Conservation (phyloP, 768 basidiomycete genomes). For the Tricholoma bakamatsutake region DNA sequence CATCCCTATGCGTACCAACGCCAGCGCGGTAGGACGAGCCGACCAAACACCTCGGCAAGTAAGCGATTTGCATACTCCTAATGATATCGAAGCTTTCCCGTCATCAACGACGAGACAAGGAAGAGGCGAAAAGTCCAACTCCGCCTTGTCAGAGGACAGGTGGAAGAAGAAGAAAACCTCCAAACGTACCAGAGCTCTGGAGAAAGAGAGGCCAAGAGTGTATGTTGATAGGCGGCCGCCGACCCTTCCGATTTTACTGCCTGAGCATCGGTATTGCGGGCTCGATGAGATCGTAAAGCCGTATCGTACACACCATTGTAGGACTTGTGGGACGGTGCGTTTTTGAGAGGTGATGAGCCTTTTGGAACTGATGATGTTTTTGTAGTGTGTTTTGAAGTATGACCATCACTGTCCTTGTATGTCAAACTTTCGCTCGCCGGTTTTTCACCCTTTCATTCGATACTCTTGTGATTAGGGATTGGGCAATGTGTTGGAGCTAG, state of each 20-base stretch:
- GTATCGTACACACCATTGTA: slow-evolving; percentile 72
- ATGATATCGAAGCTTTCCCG: slow-evolving; percentile 7
- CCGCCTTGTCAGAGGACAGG: too few relatives aligned
- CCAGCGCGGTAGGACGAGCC: neutral
- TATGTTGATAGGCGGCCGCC: slow-evolving; percentile 30
- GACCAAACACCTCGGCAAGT: neutral
- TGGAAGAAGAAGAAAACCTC: neutral
- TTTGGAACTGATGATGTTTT: neutral
- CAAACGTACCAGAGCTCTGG: neutral
- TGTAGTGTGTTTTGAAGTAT: slow-evolving; percentile 72
- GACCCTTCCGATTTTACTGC: slow-evolving; percentile 40
- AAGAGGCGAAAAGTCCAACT: neutral
- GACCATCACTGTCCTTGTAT: slow-evolving; percentile 90
- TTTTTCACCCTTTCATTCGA: neutral
- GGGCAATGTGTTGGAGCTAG: slow-evolving; percentile 92
- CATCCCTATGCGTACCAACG: slow-evolving; percentile 12
- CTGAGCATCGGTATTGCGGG: slow-evolving; percentile 63
- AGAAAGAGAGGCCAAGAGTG: slow-evolving; percentile 5
- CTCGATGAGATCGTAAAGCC: slow-evolving; percentile 67
- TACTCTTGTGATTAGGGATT: slow-evolving; percentile 53
- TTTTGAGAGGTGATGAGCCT: neutral
- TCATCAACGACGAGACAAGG: neutral
- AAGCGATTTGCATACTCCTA: neutral
- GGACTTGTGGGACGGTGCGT: slow-evolving; percentile 75
- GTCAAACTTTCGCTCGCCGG: slow-evolving; percentile 18